Conservation (phyloP, 805 yeast genomes). For the Kazachstania africana region DNA sequence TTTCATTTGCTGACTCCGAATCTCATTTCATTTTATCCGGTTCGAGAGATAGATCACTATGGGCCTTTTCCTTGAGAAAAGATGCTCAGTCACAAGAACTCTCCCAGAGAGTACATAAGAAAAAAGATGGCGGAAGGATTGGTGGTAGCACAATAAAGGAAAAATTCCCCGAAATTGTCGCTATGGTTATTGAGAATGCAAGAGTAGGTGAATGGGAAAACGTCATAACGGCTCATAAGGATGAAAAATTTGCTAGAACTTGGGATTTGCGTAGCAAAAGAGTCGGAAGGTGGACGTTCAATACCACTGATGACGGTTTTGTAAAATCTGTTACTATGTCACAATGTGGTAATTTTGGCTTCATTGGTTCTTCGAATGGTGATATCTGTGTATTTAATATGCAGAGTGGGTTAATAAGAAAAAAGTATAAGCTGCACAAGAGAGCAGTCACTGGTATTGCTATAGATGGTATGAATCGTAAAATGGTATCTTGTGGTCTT, state of each 20-base stretch:
- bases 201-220: constrained; percentile 92
- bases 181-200: constrained; percentile 59
- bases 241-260: constrained; percentile 73
- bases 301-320: constrained; percentile 66
- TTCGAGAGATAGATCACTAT: constrained; percentile 72
- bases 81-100: constrained; percentile 94
- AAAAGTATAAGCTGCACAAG: constrained; percentile 57
- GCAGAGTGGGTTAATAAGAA: constrained; percentile 80
- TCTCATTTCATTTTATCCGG: constrained; percentile 82
- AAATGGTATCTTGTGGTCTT: constrained; percentile 75
- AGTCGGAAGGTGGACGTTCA: constrained; percentile 61
- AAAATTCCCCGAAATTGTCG: constrained; percentile 65
- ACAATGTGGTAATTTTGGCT: constrained; percentile 89
- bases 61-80: constrained; percentile 87
- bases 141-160: constrained; percentile 54
- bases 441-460: constrained; percentile 81
- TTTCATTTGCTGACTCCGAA: constrained; percentile 65
- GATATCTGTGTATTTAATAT: constrained; percentile 76
- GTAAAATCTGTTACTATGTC: constrained; percentile 72
- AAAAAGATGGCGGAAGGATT: constrained; percentile 34
- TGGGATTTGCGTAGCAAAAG: constrained; percentile 78
- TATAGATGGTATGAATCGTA: constrained; percentile 80
- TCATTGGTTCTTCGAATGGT: constrained; percentile 83
- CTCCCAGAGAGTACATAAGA: constrained; percentile 57
- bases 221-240: constrained; percentile 77